phyloP scores from a whole-genome alignment of 768 basidiomycete species.

The Hygrophorus russula region DNA sequence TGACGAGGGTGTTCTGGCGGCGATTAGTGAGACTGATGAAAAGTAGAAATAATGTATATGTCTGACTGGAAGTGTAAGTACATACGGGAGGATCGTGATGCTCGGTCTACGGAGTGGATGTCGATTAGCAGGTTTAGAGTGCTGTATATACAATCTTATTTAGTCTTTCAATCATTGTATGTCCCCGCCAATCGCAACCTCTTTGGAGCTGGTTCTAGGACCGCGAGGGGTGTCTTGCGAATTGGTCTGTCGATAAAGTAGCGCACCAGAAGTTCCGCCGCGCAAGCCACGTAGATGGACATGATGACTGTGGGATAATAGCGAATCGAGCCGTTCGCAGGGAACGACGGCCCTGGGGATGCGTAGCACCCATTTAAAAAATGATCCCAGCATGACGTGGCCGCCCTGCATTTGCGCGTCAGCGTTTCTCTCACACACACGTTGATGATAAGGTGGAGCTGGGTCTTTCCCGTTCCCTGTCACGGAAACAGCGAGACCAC shows the following conservation, averaged over 20 bases:
- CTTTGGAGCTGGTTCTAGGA: too few species aligned
- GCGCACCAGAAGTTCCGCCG: conserved; percentile 34
- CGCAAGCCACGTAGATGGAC: conserved; percentile 26
- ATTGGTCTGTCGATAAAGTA: conserved; percentile 26
- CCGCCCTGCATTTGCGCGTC: conserved; percentile 14
- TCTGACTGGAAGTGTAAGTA: too few species aligned
- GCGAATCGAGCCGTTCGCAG: too few species aligned
- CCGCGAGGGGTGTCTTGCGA: conserved; percentile 2
- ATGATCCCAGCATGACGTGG: conserved; percentile 51
- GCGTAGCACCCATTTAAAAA: conserved; percentile 46
- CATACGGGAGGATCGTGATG: too few species aligned
- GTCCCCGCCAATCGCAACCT: too few species aligned
- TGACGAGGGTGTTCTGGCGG: conserved; percentile 2
- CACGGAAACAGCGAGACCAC: conserved; percentile 33
- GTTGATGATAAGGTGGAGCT: conserved; percentile 1
- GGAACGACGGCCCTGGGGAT: too few species aligned
- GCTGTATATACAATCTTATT: too few species aligned
- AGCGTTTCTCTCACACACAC: background rate
- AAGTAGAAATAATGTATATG: too few species aligned
- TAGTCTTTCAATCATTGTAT: too few species aligned
- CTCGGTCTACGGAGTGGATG: too few species aligned
- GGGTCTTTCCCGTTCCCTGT: conserved; percentile 5
- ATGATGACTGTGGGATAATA: conserved; percentile 26
- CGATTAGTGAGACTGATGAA: background rate
- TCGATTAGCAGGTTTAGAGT: too few species aligned